phyloP scores from a whole-genome alignment of 2,329 filamentous ascomycete genomes.

The Beauveria asiatica region DNA sequence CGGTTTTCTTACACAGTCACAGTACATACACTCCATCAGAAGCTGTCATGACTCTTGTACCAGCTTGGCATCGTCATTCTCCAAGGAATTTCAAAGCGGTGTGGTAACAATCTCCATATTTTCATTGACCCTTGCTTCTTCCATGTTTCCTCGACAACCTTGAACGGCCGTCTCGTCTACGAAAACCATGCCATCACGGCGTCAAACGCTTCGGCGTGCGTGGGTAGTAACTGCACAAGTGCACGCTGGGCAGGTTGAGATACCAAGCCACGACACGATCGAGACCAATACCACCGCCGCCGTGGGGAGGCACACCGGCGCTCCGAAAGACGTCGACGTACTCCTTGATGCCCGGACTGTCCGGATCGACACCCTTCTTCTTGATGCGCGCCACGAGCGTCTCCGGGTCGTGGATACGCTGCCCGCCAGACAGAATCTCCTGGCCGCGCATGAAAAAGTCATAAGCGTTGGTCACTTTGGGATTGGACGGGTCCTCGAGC shows the following conservation, averaged over 20 bases:
- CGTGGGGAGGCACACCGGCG: slow-evolving; percentile 82
- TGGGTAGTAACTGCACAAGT: slow-evolving; percentile 49
- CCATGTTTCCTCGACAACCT: neutral
- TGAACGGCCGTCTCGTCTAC: neutral
- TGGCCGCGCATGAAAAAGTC: slow-evolving; percentile 91
- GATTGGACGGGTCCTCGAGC: slow-evolving; percentile 63
- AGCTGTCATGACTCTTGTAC: too few relatives aligned
- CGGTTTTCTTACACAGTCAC: too few relatives aligned
- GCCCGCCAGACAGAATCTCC: slow-evolving; percentile 85
- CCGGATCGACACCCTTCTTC: slow-evolving; percentile 71
- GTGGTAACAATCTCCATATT: neutral
- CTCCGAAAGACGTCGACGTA: slow-evolving; percentile 76
- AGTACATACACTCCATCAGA: too few relatives aligned
- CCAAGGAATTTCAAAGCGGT: neutral
- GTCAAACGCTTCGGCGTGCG: slow-evolving; percentile 51
- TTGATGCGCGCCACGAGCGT: slow-evolving; percentile 72
- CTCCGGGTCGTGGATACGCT: slow-evolving; percentile 76
- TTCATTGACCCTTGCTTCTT: neutral
- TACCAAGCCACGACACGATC: slow-evolving; percentile 73
- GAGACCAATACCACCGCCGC: slow-evolving; percentile 80
- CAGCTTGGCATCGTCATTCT: neutral
- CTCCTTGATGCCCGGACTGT: slow-evolving; percentile 68
- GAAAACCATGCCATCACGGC: slow-evolving; percentile 28
- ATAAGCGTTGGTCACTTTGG: slow-evolving; percentile 56
- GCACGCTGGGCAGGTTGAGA: slow-evolving; percentile 49